Base-by-base conservation (phyloP, 2,329 filamentous ascomycete genomes). In the Xylariaceae sp. region DNA sequence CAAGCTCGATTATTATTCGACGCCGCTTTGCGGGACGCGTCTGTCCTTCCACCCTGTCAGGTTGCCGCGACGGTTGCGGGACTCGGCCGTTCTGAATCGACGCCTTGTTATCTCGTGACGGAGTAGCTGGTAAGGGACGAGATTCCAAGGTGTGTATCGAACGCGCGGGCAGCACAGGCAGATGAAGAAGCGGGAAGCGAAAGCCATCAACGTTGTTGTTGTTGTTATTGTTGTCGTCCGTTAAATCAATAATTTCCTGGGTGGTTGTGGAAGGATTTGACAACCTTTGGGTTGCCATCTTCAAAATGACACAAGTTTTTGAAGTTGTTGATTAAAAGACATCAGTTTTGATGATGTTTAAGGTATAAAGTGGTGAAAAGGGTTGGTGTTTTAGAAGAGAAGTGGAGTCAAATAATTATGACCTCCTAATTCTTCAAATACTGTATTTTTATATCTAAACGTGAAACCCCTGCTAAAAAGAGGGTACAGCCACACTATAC, bases 11-110 rank as follows among this genome's bases (percentile, higher is more conserved):
- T 4, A 44, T 53, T 39, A 44, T 53, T 34, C 56, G 46, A 8
- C 48, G 53, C 9, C 59, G 51, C n/a, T 61, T 61, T 2, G 26
- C 31, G 1, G 56, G 56, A 34, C 54, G 45, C 11, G 40, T 26
- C 9, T 35, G 32, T 29, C 6, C 29, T 26, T 30, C 48, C 6
- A 26, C 11, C n/a, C 19, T 12, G 26, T 31, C 40, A 26, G 4
- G 30, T 3, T 44, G 30, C 19, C 30, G 44, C 35, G 6, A 26
- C 2, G 40, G 30, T 35, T 26, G 40, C 29, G 5, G 26, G 39
- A 12, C 12, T n/a, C n/a, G 34, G 19, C 19, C 11, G 19, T 40
- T 40, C 26, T 40, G 39, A 19, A 12, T 37, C 35, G 35, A 37
- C 8, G 35, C 35, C 42, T 30, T 30, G 42, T 12, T 11, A 30